Conservation (phyloP, 805 yeast species). For the Candida boidinii region DNA sequence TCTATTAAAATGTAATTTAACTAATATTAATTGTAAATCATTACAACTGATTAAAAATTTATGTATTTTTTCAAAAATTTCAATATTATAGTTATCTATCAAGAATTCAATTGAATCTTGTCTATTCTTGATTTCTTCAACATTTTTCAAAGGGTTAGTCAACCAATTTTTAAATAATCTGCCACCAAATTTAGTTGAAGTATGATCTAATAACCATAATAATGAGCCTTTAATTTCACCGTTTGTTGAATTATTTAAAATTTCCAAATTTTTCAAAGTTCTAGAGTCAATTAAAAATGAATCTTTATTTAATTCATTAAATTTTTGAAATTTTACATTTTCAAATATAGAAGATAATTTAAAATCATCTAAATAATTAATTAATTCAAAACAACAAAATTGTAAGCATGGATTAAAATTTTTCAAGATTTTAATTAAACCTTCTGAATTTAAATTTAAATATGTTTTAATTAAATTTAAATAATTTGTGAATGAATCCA, state of each 20-base stretch:
- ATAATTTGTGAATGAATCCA: neutral
- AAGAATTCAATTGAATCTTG: conserved; percentile 51
- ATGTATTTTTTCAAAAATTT: conserved; percentile 23
- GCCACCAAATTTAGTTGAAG: conserved; percentile 70
- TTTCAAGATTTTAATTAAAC: conserved; percentile 1
- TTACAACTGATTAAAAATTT: conserved; percentile 27
- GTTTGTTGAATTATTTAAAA: conserved; percentile 60
- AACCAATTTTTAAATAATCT: conserved; percentile 68
- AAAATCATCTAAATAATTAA: conserved; percentile 54
- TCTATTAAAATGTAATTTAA: conserved; percentile 51
- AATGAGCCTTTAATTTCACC: conserved; percentile 55
- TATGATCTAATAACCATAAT: conserved; percentile 73
- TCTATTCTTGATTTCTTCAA: conserved; percentile 49
- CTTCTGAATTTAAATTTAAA: too few species aligned
- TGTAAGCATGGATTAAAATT: conserved; percentile 9
- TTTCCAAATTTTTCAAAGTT: conserved; percentile 65
- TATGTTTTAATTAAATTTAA: too few species aligned
- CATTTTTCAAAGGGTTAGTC: conserved; percentile 54
- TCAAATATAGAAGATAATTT: conserved; percentile 47
- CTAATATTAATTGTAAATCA: conserved; percentile 52
- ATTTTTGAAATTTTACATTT: conserved; percentile 33
- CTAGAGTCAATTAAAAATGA: conserved; percentile 48
- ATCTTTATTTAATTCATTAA: conserved; percentile 33
- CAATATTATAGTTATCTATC: conserved; percentile 27
- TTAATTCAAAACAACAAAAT: conserved; percentile 31